Conservation (phyloP, 2,329 filamentous ascomycete genomes). For the Trichoderma sp. region DNA sequence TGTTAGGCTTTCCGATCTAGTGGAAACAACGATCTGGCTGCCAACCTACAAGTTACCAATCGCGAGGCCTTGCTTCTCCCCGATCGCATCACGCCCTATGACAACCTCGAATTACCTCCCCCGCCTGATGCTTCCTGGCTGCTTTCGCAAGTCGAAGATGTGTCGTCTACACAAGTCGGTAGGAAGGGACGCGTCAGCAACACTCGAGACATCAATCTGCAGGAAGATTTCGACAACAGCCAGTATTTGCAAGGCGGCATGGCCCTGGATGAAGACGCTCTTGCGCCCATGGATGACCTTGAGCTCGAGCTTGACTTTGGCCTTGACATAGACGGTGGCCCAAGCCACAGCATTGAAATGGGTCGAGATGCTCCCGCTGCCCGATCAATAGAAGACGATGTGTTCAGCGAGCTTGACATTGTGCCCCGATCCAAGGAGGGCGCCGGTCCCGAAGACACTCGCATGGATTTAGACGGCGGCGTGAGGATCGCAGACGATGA, state of each 20-base stretch:
- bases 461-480: slow-evolving; percentile 53
- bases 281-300: slow-evolving; percentile 61
- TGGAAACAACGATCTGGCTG: slow-evolving; percentile 93
- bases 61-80: slow-evolving; percentile 84
- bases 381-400: slow-evolving; percentile 64
- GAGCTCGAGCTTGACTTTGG: slow-evolving; percentile 73
- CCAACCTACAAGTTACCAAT: slow-evolving; percentile 74
- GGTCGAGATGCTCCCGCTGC: slow-evolving; percentile 79
- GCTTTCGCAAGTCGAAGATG: slow-evolving; percentile 68
- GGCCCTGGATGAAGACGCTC: slow-evolving; percentile 54
- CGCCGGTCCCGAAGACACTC: slow-evolving; percentile 52
- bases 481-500: slow-evolving; percentile 62
- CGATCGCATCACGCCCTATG: slow-evolving; percentile 88
- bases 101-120: slow-evolving; percentile 72
- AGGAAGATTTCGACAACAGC: slow-evolving; percentile 69
- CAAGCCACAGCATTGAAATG: slow-evolving; percentile 68
- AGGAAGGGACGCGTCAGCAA: slow-evolving; percentile 58
- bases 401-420: slow-evolving; percentile 62
- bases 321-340: slow-evolving; percentile 64
- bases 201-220: slow-evolving; percentile 64
- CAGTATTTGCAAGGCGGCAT: slow-evolving; percentile 73
- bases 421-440: slow-evolving; percentile 55
- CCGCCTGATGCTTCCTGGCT: slow-evolving; percentile 86
- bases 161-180: slow-evolving; percentile 49
- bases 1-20: slow-evolving; percentile 83